phyloP scores from a whole-genome alignment of 805 yeast species.

The Scheffersomyces lignosus region DNA sequence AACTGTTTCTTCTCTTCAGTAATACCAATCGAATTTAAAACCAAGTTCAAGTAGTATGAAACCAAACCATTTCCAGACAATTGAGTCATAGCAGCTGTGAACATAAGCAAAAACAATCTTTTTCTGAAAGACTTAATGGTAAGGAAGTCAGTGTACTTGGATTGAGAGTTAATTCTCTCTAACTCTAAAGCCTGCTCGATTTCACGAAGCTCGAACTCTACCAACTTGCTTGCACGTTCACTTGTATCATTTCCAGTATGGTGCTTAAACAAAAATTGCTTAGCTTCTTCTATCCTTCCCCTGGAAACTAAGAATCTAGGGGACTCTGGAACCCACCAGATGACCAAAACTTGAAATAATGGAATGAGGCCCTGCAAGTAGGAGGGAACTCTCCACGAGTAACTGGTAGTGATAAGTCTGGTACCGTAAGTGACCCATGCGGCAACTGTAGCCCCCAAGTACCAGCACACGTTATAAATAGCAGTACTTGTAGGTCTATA shows the following conservation, averaged over 20 bases:
- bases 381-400: slow-evolving; percentile 59
- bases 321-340: slow-evolving; percentile 43
- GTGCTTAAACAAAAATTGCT: slow-evolving; percentile 29
- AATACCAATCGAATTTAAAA: slow-evolving; percentile 54
- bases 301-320: slow-evolving; percentile 29
- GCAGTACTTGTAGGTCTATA: slow-evolving; percentile 27
- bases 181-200: slow-evolving; percentile 30
- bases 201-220: slow-evolving; percentile 23
- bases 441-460: slow-evolving; percentile 52
- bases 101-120: slow-evolving; percentile 35
- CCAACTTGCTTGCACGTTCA: slow-evolving; percentile 14
- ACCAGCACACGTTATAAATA: slow-evolving; percentile 52
- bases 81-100: slow-evolving; percentile 41
- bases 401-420: slow-evolving; percentile 24
- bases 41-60: slow-evolving; percentile 51
- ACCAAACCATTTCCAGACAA: slow-evolving; percentile 54
- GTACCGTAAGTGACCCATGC: slow-evolving; percentile 55
- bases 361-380: slow-evolving; percentile 52
- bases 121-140: slow-evolving; percentile 40
- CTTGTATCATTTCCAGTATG: slow-evolving; percentile 42
- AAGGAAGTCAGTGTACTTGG: slow-evolving; percentile 40
- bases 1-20: slow-evolving; percentile 45
- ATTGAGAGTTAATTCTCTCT: slow-evolving; percentile 34
- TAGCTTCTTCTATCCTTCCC: slow-evolving; percentile 25
- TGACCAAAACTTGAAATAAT: slow-evolving; percentile 32